Percentiles rank a stretch among this genome's conserved stretches.
These are phyloP conservation scores for Cercis canadensis DNA, from an alignment of 306 rosid species.

Conservation along the genomic window DNA sequence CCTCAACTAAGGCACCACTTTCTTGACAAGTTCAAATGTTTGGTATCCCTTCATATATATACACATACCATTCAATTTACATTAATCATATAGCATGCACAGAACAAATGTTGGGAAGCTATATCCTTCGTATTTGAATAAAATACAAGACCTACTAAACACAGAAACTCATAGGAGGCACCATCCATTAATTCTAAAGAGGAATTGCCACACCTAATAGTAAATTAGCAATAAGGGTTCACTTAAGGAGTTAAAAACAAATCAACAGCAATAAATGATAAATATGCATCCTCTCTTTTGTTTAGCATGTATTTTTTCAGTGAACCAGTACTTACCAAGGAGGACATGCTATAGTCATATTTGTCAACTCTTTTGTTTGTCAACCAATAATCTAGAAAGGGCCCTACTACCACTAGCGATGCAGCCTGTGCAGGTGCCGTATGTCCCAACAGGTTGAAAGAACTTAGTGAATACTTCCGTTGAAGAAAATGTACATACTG, in stretches of 20 bases:
- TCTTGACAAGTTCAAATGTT: neutral
- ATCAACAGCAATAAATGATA: neutral
- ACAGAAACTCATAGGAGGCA: no score
- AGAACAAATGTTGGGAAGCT: no score
- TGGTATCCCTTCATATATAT: no score
- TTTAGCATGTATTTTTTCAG: constrained; percentile 9
- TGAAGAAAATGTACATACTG: constrained; percentile 94
- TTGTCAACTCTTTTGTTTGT: constrained; percentile 70
- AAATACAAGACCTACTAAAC: no score
- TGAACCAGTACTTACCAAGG: constrained; percentile 57
- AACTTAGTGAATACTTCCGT: constrained; percentile 83
- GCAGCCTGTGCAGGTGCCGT: constrained; percentile 94
- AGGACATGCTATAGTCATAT: constrained; percentile 49
- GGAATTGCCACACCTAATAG: no score
- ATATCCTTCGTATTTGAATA: no score
- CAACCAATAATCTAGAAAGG: constrained; percentile 87
- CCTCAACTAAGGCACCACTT: neutral
- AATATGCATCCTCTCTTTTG: neutral
- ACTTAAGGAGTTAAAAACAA: neutral
- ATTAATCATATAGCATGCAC: no score
- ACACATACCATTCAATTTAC: no score
- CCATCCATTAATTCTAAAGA: no score
- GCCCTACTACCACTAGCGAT: constrained; percentile 70
- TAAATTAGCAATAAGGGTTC: neutral
- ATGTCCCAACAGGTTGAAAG: constrained; percentile 91